A percentile compares a stretch with the other conserved stretches of the same genome.
Conservation (phyloP, 352 stramenopile species). For the Phytophthora uliginosa region DNA sequence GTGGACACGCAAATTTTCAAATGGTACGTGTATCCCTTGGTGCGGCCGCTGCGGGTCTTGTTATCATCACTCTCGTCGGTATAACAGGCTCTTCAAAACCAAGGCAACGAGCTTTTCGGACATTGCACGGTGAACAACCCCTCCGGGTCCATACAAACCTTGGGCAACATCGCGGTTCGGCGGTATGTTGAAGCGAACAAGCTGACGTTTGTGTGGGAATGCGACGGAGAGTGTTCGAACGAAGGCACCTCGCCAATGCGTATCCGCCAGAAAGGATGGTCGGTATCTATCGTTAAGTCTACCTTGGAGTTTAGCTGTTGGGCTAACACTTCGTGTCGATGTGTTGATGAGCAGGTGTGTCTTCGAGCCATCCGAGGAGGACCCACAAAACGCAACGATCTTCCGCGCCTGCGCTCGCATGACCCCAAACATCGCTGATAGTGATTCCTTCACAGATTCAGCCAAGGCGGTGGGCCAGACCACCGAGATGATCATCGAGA, state of each 20-base stretch:
- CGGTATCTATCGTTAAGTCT: constrained; percentile 1
- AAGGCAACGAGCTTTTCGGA: constrained; percentile 58
- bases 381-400: constrained; percentile 52
- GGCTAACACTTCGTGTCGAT: not conserved
- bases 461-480: constrained; percentile 51
- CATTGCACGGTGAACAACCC: constrained; percentile 51
- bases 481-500: constrained; percentile 48
- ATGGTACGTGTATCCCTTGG: constrained; percentile 34
- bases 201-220: constrained; percentile 66
- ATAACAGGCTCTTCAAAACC: constrained; percentile 47
- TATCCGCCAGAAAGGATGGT: constrained; percentile 67
- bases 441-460: constrained; percentile 20
- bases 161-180: constrained; percentile 56
- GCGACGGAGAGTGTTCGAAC: constrained; percentile 34
- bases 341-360: constrained; percentile 39
- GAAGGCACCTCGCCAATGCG: constrained; percentile 32
- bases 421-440: constrained; percentile 40
- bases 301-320: not conserved
- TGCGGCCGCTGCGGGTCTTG: not conserved
- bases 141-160: constrained; percentile 37
- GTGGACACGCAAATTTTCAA: constrained; percentile 40
- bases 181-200: constrained; percentile 54
- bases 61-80: constrained; percentile 9
- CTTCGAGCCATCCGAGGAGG: constrained; percentile 50
- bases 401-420: constrained; percentile 63